Evolutionary conservation across 495 filamentous ascomycete species (phyloP), one percentile per base, ranked within the genome.

Genomic region (Trichoderma virens): DNA sequence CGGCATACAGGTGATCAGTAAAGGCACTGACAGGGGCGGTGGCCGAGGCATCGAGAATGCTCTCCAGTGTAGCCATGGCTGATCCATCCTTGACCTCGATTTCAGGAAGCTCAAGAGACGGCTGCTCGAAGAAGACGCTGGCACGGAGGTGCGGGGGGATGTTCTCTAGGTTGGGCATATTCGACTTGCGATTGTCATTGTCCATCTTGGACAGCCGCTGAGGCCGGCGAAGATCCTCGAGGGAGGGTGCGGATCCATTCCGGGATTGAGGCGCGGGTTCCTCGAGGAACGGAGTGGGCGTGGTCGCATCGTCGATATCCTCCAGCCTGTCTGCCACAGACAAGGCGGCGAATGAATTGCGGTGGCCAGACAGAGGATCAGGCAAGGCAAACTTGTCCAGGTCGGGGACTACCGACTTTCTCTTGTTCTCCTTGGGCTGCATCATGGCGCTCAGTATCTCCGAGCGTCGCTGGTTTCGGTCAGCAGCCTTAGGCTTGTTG

Each of bases 11-110:
- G 73, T 98, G 94, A 70, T 98, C 92, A 0, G 91, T 97, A 69
- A 97, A 98, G 60, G 94, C 94, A 51, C 82, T 91, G 51, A 96
- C 91, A n/a, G 94, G 94, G 2, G 95, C 94, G 65, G 82, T 82
- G 3, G 92, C 90, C 5, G 94, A 96, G n/a, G 94, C 94, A 74
- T 97, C 91, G 11, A 98, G 81, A 54, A 98, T 94, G 69, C 87
- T 94, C 64, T 98, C 94, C 9, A 98, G 80, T 0, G 93, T 97
- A 38, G 84, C 88, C 67, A 92, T 91, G 18, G 93, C 91, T 59
- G 93, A 96, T 14, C 88, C 84, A 43, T 86, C 84, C 72, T 89
- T 91, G 30, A 93, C 75, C 65, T 92, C 82, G 23, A 96, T 72
- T 27, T 71, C 71, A 11, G 80, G 78, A 4, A 80, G 67, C 27